These are phyloP conservation scores for Plasmodium relictum DNA, from an alignment of 169 alveolate species.

Conservation along the genomic window DNA sequence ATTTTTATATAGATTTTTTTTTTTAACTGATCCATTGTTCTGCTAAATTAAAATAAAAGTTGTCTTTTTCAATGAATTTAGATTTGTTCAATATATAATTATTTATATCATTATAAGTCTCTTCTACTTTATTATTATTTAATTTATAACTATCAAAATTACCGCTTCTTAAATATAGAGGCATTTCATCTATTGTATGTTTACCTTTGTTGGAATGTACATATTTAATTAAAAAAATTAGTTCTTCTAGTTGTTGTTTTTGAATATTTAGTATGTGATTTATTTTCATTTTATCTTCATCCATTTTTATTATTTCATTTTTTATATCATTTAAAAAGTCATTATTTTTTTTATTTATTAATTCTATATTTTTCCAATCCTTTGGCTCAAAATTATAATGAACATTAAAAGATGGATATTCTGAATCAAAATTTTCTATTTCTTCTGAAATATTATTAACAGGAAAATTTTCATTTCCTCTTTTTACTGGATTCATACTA, in stretches of 20 bases:
- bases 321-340: constrained; percentile 39
- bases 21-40: constrained; percentile 56
- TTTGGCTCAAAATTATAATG: constrained; percentile 73
- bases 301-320: constrained; percentile 56
- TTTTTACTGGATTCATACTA: constrained; percentile 51
- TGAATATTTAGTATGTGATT: constrained; percentile 49
- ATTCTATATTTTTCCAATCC: constrained; percentile 61
- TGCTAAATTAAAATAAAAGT: constrained; percentile 53
- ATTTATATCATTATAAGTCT: constrained; percentile 34
- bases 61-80: constrained; percentile 16
- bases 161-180: constrained; percentile 46
- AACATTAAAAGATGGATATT: constrained; percentile 50
- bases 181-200: constrained; percentile 17
- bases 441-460: constrained; percentile 8
- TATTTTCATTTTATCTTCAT: constrained; percentile 60
- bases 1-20: background rate
- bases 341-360: constrained; percentile 38
- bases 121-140: constrained; percentile 1
- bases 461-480: constrained; percentile 73
- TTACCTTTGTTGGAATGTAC: constrained; percentile 17
- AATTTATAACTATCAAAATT: constrained; percentile 6
- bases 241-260: constrained; percentile 64
- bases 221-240: constrained; percentile 33
- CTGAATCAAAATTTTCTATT: constrained; percentile 29
- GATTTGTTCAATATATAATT: constrained; percentile 28